Conservation (phyloP, 139 green algal genomes). For the Ettlia oleoabundans region DNA sequence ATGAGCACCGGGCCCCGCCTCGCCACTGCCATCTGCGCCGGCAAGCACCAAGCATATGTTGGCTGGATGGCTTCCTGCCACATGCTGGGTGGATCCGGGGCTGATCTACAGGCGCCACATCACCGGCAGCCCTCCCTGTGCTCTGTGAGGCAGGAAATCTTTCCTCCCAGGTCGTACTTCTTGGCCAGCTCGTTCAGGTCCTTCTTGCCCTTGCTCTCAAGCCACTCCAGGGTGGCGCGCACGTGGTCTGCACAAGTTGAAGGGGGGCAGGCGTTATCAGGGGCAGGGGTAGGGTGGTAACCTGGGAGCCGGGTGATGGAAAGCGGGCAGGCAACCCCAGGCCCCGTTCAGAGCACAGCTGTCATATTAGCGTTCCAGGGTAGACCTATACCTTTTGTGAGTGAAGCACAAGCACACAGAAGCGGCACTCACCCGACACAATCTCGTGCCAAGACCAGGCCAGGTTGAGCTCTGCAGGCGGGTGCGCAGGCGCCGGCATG, state of each 20-base stretch:
- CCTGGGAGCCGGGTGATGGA: no score
- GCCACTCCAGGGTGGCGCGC: constrained; percentile 6
- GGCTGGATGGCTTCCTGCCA: no score
- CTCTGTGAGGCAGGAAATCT: constrained; percentile 18
- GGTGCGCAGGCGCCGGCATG: no score
- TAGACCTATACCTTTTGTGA: no score
- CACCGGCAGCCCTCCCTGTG: not conserved
- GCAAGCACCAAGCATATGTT: no score
- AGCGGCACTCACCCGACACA: not conserved
- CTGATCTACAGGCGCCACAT: no score
- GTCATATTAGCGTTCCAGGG: no score
- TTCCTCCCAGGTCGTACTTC: not conserved
- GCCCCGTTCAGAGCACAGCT: no score
- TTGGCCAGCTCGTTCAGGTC: not conserved
- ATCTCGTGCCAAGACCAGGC: constrained; percentile 26
- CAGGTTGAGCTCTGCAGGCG: constrained; percentile 24
- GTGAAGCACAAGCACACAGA: no score
- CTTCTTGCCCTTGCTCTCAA: not conserved
- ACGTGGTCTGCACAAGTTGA: constrained; percentile 3
- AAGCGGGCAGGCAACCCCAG: not conserved
- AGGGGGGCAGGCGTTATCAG: not conserved
- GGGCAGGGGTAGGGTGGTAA: not conserved
- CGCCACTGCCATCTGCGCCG: no score
- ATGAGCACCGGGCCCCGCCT: no score
- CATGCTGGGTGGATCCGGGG: no score